These are phyloP conservation scores for Triticum timopheevii DNA, from an alignment of 176 grass and related monocot genomes.

Conservation along the genomic window DNA sequence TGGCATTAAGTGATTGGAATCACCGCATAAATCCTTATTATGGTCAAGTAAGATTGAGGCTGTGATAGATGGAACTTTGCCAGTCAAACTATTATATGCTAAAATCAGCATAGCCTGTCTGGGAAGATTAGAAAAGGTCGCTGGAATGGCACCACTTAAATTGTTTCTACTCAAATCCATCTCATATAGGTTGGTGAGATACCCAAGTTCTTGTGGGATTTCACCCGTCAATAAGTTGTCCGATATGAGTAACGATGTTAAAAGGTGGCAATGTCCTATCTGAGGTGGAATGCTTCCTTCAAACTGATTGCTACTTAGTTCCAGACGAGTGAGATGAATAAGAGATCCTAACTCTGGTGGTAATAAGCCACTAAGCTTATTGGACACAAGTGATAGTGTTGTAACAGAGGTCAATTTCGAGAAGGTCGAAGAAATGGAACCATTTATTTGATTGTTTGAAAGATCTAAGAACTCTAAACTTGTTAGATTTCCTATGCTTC, in stretches of 20 bases:
- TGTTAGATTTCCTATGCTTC: neutral
- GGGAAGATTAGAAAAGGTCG: neutral
- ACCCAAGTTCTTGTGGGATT: conserved; percentile 23
- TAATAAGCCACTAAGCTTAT: neutral
- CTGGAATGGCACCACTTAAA: conserved; percentile 25
- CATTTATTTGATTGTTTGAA: neutral
- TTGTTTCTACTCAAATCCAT: conserved; percentile 27
- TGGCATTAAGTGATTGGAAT: neutral
- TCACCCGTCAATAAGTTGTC: neutral
- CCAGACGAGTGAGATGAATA: neutral
- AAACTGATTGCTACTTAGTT: neutral
- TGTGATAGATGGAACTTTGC: neutral
- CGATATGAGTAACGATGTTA: neutral
- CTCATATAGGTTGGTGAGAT: accelerated
- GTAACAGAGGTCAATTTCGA: too few relatives aligned
- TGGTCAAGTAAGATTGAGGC: neutral
- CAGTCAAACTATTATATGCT: neutral
- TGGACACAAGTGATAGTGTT: too few relatives aligned
- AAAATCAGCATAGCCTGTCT: neutral
- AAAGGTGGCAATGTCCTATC: neutral
- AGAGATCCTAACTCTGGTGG: neutral
- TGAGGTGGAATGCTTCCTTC: neutral
- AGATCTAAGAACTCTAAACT: neutral
- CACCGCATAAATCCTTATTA: neutral
- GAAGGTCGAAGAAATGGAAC: neutral